Conservation (phyloP, 2,329 filamentous ascomycete species). For the Alternaria brassicicola region DNA sequence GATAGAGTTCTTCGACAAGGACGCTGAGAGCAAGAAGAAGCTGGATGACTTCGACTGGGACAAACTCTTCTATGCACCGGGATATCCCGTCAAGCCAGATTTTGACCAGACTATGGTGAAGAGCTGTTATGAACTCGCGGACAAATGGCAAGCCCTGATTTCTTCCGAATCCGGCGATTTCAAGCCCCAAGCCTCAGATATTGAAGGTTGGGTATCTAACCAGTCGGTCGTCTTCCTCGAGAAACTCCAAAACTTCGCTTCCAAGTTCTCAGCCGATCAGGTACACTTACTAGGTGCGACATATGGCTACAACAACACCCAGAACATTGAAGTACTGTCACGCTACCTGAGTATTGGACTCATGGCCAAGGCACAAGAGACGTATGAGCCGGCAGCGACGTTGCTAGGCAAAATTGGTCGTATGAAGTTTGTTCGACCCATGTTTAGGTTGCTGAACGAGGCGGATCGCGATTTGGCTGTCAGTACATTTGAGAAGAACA, state of each 20-base stretch:
- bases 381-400: slow-evolving; percentile 73
- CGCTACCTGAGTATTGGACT: slow-evolving; percentile 83
- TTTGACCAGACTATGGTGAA: slow-evolving; percentile 91
- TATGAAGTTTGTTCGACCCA: slow-evolving; percentile 95
- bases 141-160: slow-evolving; percentile 73
- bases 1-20: slow-evolving; percentile 78
- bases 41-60: slow-evolving; percentile 86
- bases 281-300: slow-evolving; percentile 74
- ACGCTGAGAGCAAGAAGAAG: slow-evolving; percentile 66
- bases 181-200: slow-evolving; percentile 70
- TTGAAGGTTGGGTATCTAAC: slow-evolving; percentile 78
- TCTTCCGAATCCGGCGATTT: slow-evolving; percentile 47
- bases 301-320: slow-evolving; percentile 72
- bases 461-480: slow-evolving; percentile 77
- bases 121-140: slow-evolving; percentile 79
- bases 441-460: slow-evolving; percentile 78
- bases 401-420: slow-evolving; percentile 82
- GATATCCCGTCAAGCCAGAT: slow-evolving; percentile 84
- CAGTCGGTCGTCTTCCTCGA: slow-evolving; percentile 93
- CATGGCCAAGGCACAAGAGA: slow-evolving; percentile 70
- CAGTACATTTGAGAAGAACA: slow-evolving; percentile 83
- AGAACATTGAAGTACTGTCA: slow-evolving; percentile 84
- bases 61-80: slow-evolving; percentile 83
- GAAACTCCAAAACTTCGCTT: slow-evolving; percentile 70
- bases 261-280: slow-evolving; percentile 67